These are phyloP conservation scores for Pythium angustatum DNA, from an alignment of 352 stramenopile species.

Conservation along the genomic window DNA sequence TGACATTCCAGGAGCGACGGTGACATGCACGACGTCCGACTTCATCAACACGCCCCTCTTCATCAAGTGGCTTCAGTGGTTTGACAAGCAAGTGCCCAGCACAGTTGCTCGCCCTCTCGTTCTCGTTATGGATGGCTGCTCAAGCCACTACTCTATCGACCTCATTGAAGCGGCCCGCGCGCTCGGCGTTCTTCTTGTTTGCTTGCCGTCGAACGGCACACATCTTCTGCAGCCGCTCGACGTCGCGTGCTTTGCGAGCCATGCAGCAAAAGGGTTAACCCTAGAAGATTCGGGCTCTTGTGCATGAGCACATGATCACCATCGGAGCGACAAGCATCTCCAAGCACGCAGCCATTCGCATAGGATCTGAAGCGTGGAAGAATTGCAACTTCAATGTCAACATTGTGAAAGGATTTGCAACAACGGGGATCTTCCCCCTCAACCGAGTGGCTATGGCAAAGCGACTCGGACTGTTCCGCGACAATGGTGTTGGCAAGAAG, in stretches of 20 bases:
- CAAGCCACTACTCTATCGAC: conserved; percentile 19
- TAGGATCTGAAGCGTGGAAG: neutral
- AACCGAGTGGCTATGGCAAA: neutral
- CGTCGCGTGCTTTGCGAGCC: conserved; percentile 22
- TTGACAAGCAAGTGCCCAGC: conserved; percentile 1
- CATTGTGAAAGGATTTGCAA: neutral
- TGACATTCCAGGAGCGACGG: neutral
- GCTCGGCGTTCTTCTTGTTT: conserved; percentile 13
- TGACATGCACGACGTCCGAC: conserved; percentile 21
- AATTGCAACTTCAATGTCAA: conserved; percentile 3
- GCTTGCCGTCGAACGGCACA: conserved; percentile 17
- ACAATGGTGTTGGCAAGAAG: neutral
- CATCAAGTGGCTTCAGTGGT: conserved; percentile 12
- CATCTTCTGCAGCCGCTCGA: conserved; percentile 32
- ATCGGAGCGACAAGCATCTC: neutral
- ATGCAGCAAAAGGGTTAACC: too few relatives aligned
- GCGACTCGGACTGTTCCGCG: neutral
- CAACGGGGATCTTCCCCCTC: conserved; percentile 10
- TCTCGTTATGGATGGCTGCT: conserved; percentile 21
- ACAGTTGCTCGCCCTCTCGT: neutral
- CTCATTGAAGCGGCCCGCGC: conserved; percentile 3
- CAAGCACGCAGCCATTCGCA: conserved; percentile 6
- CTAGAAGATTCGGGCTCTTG: conserved; percentile 15
- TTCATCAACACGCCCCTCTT: conserved; percentile 22
- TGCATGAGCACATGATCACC: conserved; percentile 14